phyloP scores from a whole-genome alignment of 805 yeast genomes.

The Kodamaea kaohsiungensis region DNA sequence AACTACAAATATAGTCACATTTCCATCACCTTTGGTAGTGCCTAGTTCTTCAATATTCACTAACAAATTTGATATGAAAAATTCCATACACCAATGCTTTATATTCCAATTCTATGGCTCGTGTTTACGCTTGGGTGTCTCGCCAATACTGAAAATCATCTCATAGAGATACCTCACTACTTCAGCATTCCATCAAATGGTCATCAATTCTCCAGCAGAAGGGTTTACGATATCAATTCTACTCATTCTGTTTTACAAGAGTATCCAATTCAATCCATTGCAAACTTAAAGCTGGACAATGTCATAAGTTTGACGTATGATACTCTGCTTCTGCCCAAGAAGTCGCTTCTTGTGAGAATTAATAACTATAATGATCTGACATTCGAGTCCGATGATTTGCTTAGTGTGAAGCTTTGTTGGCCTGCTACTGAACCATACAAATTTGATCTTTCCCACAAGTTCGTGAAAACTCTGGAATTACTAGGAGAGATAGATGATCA shows the following conservation, averaged over 20 bases:
- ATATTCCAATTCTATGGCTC: slow-evolving; percentile 1
- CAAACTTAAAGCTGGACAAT: slow-evolving; percentile 16
- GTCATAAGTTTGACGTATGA: slow-evolving; percentile 9
- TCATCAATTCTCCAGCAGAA: background rate
- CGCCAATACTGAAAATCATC: slow-evolving; percentile 42
- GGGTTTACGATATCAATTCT: slow-evolving; percentile 17
- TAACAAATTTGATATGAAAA: background rate
- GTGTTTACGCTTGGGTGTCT: slow-evolving; percentile 8
- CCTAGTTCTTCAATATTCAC: background rate
- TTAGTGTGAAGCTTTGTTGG: slow-evolving; percentile 37
- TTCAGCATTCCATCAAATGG: slow-evolving; percentile 30
- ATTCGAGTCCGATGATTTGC: slow-evolving; percentile 24
- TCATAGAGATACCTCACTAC: slow-evolving; percentile 34
- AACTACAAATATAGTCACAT: no score
- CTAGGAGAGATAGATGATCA: background rate
- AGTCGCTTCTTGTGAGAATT: slow-evolving; percentile 27
- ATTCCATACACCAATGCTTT: background rate
- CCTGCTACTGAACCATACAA: slow-evolving; percentile 34
- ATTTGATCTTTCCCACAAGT: slow-evolving; percentile 25
- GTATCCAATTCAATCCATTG: slow-evolving; percentile 26
- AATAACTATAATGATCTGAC: slow-evolving; percentile 35
- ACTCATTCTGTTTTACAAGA: slow-evolving; percentile 24
- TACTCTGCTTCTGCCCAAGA: slow-evolving; percentile 7
- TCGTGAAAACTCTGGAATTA: slow-evolving; percentile 17
- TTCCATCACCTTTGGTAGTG: background rate